Evolutionary conservation across 805 yeast genomes (phyloP), one percentile per base, ranked within the genome.

Genomic region (Cephaloascus fragrans): DNA sequence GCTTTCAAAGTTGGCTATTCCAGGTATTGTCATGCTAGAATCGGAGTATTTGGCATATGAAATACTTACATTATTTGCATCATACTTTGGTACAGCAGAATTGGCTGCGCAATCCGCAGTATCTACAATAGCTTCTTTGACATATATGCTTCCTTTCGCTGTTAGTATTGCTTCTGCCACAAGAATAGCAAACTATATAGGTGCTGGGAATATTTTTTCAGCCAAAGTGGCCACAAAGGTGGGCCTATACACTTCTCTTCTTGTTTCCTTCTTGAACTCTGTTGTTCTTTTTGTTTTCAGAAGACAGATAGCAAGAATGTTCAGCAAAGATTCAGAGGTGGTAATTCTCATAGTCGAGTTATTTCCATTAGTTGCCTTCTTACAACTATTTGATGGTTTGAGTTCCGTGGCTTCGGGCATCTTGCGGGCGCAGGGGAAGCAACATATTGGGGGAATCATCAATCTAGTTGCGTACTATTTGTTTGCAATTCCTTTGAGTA

Each of bases 351-450:
- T 82, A n/a, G 66, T 69, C 2, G 52, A 58, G 6, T 60, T 81
- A 16, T 71, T 83, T 50, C 88, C 90, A 2, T 62, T 78, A 35
- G 72, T 83, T 19, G 75, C 88, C 1, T 46, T 78, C 2, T 72
- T 80, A 46, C 87, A 82, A 46, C 56, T 84, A 2, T 71, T 75
- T 41, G 95, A 85, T 55, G 80, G 86, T 3, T 52, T 82, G 15
- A 81, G 84, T 14, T 75, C 81, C 34, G 77, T 83, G 15, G 78
- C 86, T 3, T 77, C 82, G 33, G 93, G 89, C 1, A 69, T 81
- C 28, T 59, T 85, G 41, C 62, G 95, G 43, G 88, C 89, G 2
- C 80, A 81, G 53, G 95, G 90, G 0, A 61, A 78, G 35, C 95
- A 85, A 54, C 71, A 69, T 37, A 67, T 82, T 35, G 94, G 94